phyloP scores from a whole-genome alignment of 305 asterid genomes.

The Fraxinus velutina region DNA sequence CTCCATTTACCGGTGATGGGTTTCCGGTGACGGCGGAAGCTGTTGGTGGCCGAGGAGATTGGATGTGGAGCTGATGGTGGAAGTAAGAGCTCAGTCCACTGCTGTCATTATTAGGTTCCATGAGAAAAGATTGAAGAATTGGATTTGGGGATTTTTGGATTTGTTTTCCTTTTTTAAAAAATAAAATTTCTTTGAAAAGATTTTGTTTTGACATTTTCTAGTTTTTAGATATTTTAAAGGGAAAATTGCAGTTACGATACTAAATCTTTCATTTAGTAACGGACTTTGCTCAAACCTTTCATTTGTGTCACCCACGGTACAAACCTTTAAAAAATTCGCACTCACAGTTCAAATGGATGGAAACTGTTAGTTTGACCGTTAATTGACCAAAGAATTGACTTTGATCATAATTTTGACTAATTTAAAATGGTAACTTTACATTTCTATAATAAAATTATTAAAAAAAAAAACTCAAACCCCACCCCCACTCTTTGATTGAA shows the following conservation, averaged over 20 bases:
- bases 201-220: background rate
- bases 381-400: background rate
- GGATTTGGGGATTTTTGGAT: conserved; percentile 23
- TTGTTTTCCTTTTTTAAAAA: conserved; percentile 11
- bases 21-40: conserved; percentile 9
- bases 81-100: conserved; percentile 31
- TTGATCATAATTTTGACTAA: background rate
- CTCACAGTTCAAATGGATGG: background rate
- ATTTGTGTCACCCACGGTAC: background rate
- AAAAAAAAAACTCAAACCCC: too few species aligned
- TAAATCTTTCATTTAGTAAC: background rate
- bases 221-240: background rate
- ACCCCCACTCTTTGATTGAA: background rate
- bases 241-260: background rate
- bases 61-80: conserved; percentile 34
- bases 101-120: conserved; percentile 24
- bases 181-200: background rate
- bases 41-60: conserved; percentile 5
- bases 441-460: too few species aligned
- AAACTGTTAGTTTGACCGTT: too few species aligned
- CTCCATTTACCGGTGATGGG: conserved; percentile 36
- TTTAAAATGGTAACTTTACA: background rate
- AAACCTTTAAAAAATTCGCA: background rate
- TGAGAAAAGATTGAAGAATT: background rate
- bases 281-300: too few species aligned